Conservation (phyloP, 2,329 filamentous ascomycete species). For the Arachnomyces sp. region DNA sequence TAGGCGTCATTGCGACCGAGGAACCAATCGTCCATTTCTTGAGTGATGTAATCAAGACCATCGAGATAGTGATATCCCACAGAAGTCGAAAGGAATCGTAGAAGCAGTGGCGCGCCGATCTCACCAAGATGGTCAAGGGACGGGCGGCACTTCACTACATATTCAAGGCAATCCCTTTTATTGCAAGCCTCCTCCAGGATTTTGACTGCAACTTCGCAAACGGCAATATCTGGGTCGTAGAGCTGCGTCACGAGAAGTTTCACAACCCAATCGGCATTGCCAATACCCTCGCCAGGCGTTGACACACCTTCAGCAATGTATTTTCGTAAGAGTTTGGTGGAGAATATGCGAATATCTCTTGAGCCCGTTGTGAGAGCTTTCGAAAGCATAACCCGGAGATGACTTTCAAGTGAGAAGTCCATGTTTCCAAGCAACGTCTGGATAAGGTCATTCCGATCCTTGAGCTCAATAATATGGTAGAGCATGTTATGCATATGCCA, state of each 20-base stretch:
- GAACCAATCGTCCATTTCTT: conserved; percentile 99
- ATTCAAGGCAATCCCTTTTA: conserved; percentile 81
- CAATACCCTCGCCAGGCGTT: conserved; percentile 29
- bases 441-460: conserved; percentile 84
- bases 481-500: conserved; percentile 99
- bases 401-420: conserved; percentile 81
- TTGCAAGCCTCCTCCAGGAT: conserved; percentile 97
- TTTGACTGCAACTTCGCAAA: conserved; percentile 92
- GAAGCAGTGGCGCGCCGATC: conserved; percentile 84
- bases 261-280: conserved; percentile 90
- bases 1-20: conserved; percentile 95
- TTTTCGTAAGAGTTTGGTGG: conserved; percentile 78
- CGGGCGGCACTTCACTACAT: conserved; percentile 91
- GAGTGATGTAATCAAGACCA: conserved; percentile 94
- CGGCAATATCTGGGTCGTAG: conserved; percentile 94
- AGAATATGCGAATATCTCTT: conserved; percentile 83
- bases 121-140: conserved; percentile 92
- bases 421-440: conserved; percentile 82
- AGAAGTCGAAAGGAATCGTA: conserved; percentile 90
- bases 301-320: conserved; percentile 62
- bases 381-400: conserved; percentile 84
- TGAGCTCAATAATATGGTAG: conserved; percentile 92
- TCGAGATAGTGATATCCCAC: conserved; percentile 97
- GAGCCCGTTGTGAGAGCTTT: conserved; percentile 88
- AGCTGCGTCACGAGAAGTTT: conserved; percentile 94